These are phyloP conservation scores for Cystoisospora suis DNA, from an alignment of 169 alveolate genomes.

Conservation along the genomic window DNA sequence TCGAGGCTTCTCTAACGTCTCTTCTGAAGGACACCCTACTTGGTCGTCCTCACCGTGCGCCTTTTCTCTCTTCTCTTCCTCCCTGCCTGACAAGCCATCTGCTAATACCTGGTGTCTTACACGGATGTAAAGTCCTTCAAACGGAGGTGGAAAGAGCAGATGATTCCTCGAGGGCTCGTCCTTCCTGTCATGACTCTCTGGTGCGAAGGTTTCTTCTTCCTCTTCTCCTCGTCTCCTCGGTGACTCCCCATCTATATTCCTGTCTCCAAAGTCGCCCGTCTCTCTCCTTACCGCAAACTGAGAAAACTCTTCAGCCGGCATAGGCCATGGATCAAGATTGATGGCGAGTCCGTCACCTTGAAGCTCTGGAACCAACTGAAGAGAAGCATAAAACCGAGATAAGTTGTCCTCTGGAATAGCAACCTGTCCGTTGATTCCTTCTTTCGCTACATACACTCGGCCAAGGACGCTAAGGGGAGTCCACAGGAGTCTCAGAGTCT, in stretches of 20 bases:
- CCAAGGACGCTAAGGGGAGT: slow-evolving; percentile 64
- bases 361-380: slow-evolving; percentile 48
- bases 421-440: slow-evolving; percentile 68
- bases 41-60: background rate
- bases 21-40: too few species aligned
- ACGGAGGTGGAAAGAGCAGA: too few species aligned
- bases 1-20: too few species aligned
- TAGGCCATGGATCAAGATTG: slow-evolving; percentile 41
- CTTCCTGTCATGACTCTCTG: too few species aligned
- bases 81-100: slow-evolving; percentile 38
- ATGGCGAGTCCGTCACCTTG: slow-evolving; percentile 39
- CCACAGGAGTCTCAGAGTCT: slow-evolving; percentile 57
- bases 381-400: background rate
- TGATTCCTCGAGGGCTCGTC: too few species aligned
- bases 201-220: background rate
- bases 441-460: slow-evolving; percentile 66
- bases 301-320: background rate
- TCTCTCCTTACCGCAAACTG: background rate
- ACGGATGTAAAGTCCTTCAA: slow-evolving; percentile 53
- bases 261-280: too few species aligned
- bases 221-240: background rate
- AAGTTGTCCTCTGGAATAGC: slow-evolving; percentile 55
- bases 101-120: slow-evolving; percentile 63
- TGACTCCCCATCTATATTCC: too few species aligned
- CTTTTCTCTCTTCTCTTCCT: background rate